Evolutionary conservation across 495 filamentous ascomycete genomes (phyloP).

Genomic region (Daldinia bambusicola): DNA sequence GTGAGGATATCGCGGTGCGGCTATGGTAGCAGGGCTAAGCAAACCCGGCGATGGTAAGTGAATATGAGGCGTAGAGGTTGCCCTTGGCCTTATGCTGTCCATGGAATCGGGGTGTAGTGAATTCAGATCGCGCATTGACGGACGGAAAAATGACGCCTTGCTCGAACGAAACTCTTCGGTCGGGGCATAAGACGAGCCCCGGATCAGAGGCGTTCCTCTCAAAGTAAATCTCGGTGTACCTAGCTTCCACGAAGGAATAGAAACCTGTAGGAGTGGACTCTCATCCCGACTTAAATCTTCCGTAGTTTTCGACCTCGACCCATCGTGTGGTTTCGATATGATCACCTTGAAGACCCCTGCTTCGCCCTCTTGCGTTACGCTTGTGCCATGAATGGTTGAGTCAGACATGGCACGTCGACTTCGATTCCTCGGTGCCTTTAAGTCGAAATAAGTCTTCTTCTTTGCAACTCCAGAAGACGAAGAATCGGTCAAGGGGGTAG

Average conservation of each 20-base stretch:
- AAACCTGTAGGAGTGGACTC: conserved; percentile 73
- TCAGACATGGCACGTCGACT: conserved; percentile 62
- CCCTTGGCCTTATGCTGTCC: conserved; percentile 44
- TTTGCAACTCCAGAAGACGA: conserved; percentile 45
- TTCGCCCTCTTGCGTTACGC: conserved; percentile 63
- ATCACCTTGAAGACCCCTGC: conserved; percentile 82
- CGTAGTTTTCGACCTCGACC: conserved; percentile 69
- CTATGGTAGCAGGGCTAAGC: conserved; percentile 38
- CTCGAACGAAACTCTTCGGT: conserved; percentile 61
- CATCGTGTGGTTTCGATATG: conserved; percentile 77
- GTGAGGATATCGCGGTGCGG: conserved; percentile 40
- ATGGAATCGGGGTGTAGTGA: conserved; percentile 44
- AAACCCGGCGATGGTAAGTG: conserved; percentile 42
- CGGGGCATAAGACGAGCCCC: conserved; percentile 73
- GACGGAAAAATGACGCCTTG: conserved; percentile 56
- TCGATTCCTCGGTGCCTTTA: conserved; percentile 40
- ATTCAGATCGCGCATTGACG: conserved; percentile 40
- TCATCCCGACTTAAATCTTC: conserved; percentile 60
- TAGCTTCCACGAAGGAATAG: conserved; percentile 87
- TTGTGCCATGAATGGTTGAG: conserved; percentile 58
- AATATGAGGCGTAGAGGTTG: conserved; percentile 47
- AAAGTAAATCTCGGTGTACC: conserved; percentile 84
- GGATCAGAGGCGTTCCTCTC: conserved; percentile 80
- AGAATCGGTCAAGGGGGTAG: conserved; percentile 48
- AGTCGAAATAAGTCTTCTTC: conserved; percentile 47